A percentile compares a stretch with the other conserved stretches of the same genome.
Conservation (phyloP, 2,329 filamentous ascomycete species). For the Pezicula rhizophila region DNA sequence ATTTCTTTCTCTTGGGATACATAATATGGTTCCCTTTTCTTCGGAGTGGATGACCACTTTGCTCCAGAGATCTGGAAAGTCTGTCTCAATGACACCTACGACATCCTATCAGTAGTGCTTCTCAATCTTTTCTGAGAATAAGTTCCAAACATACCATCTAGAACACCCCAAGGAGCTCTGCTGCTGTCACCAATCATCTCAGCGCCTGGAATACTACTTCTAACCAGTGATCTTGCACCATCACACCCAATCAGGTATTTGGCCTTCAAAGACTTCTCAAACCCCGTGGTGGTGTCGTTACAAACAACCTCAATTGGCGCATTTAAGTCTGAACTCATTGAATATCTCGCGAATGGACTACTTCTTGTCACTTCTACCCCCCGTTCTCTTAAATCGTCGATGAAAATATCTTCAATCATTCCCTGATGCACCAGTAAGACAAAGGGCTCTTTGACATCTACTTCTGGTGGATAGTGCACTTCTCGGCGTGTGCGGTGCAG, state of each 20-base stretch:
- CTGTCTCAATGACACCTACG: constrained; percentile 31
- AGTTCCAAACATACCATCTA: constrained; percentile 40
- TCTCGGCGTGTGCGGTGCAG: constrained; percentile 29
- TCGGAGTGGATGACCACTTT: constrained; percentile 49
- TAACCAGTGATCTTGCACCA: constrained; percentile 45
- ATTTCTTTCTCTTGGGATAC: constrained; percentile 56
- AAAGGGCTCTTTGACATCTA: constrained; percentile 23
- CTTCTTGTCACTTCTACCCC: constrained; percentile 41
- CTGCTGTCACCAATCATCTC: constrained; percentile 53
- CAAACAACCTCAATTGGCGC: constrained; percentile 33
- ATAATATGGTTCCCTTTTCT: constrained; percentile 47
- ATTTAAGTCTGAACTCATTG: constrained; percentile 20
- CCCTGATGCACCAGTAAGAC: constrained; percentile 46
- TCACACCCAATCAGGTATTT: constrained; percentile 62
- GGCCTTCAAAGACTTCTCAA: constrained; percentile 44
- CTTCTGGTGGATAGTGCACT: constrained; percentile 22
- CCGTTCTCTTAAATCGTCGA: constrained; percentile 46
- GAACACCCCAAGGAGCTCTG: constrained; percentile 52
- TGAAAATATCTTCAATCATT: constrained; percentile 43
- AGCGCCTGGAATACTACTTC: constrained; percentile 44
- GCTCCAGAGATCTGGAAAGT: constrained; percentile 57
- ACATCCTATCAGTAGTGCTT: constrained; percentile 30
- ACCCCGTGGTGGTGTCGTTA: constrained; percentile 48
- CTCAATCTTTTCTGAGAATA: constrained; percentile 37
- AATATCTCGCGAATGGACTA: constrained; percentile 35